Evolutionary conservation across 1,284 basidiomycete genomes (phyloP).

Genomic region (Grifola frondosa): DNA sequence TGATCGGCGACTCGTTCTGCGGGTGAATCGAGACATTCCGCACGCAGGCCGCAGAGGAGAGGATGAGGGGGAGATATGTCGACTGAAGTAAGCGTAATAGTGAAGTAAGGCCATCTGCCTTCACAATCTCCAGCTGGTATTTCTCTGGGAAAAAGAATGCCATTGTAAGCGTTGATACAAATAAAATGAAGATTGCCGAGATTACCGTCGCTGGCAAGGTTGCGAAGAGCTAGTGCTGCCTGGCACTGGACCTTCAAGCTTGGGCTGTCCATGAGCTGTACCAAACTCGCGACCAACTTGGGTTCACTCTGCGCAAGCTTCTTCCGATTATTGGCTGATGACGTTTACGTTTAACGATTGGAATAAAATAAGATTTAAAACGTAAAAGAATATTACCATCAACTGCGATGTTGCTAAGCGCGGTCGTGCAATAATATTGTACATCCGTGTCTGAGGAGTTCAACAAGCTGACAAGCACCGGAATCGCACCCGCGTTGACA

Average conservation of each 20-base stretch:
- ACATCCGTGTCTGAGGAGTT: constrained; percentile 99
- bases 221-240: constrained; percentile 93
- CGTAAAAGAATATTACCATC: constrained; percentile 66
- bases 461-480: constrained; percentile 92
- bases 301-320: constrained; percentile 95
- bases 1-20: constrained; percentile 98
- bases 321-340: constrained; percentile 88
- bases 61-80: constrained; percentile 97
- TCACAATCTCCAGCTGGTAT: constrained; percentile 99
- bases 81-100: constrained; percentile 95
- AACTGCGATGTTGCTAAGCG: constrained; percentile 97
- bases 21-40: constrained; percentile 99
- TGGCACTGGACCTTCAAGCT: constrained; percentile 99
- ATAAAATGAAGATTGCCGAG: neutral
- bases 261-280: constrained; percentile 95
- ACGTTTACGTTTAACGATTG: no score
- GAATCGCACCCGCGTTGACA: constrained; percentile 98
- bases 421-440: constrained; percentile 99
- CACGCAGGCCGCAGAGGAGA: constrained; percentile 98
- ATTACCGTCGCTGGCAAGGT: constrained; percentile 95
- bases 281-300: constrained; percentile 92
- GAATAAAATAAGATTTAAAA: no score
- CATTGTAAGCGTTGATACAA: neutral
- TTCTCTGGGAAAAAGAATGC: constrained; percentile 64
- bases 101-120: constrained; percentile 90